phyloP scores from a whole-genome alignment of 2,329 filamentous ascomycete species.

The Westerdykella ornata region DNA sequence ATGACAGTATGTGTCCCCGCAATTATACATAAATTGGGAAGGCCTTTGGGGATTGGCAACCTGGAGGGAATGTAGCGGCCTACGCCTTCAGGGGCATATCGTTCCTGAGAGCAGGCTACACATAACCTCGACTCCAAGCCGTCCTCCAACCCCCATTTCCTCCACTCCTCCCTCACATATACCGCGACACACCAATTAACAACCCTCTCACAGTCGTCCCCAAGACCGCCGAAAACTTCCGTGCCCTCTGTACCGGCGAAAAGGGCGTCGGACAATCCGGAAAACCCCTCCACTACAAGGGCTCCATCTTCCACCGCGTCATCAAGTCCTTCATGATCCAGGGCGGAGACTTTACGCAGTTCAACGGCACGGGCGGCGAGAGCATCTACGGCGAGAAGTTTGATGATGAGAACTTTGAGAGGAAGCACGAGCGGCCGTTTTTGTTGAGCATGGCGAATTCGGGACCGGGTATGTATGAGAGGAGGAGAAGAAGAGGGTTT shows the following conservation, averaged over 20 bases:
- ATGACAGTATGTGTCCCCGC: conserved; percentile 32
- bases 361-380: conserved; percentile 92
- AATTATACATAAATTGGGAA: neutral
- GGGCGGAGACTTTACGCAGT: conserved; percentile 91
- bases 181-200: conserved; percentile 1
- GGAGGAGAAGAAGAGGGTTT: neutral
- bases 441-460: conserved; percentile 97
- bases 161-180: neutral
- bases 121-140: neutral
- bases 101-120: neutral
- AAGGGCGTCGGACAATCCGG: conserved; percentile 77
- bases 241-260: conserved; percentile 87
- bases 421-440: conserved; percentile 89
- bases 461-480: conserved; percentile 64
- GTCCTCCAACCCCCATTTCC: neutral
- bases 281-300: conserved; percentile 87
- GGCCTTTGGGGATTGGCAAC: too few species aligned
- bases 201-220: conserved; percentile 57
- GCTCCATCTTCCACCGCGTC: conserved; percentile 86
- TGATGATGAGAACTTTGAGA: conserved; percentile 88
- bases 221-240: conserved; percentile 96
- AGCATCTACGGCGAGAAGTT: conserved; percentile 98
- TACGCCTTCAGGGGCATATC: too few species aligned
- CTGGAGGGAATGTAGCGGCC: too few species aligned
- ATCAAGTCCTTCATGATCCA: conserved; percentile 99